These are phyloP conservation scores for Rhizopogon rudus DNA, from an alignment of 768 basidiomycete genomes.

Conservation along the genomic window DNA sequence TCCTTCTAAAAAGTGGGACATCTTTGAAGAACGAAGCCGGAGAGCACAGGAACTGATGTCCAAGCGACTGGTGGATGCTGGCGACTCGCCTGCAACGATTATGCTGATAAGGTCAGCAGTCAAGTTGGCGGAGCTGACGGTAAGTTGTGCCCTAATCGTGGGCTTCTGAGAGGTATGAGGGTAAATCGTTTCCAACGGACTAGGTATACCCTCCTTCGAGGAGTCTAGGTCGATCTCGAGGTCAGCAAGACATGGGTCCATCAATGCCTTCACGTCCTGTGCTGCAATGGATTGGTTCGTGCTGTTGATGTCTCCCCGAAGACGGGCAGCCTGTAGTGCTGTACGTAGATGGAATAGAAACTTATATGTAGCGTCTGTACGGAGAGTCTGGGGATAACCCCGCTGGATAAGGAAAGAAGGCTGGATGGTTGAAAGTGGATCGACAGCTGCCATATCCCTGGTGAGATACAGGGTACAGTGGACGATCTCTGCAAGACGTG, in stretches of 20 bases:
- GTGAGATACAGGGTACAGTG: constrained; percentile 43
- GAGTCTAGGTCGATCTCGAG: constrained; percentile 41
- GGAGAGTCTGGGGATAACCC: constrained; percentile 61
- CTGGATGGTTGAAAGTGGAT: constrained; percentile 79
- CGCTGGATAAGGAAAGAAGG: constrained; percentile 80
- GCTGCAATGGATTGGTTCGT: constrained; percentile 8
- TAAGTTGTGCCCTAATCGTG: not conserved
- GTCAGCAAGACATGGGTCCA: constrained; percentile 33
- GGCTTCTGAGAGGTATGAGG: constrained; percentile 7
- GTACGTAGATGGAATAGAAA: constrained; percentile 77
- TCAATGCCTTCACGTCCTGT: constrained; percentile 30
- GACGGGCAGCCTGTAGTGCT: constrained; percentile 37
- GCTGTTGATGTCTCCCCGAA: constrained; percentile 1
- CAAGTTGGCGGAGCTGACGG: constrained; percentile 13
- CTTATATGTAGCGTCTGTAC: constrained; percentile 67
- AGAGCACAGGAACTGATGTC: constrained; percentile 9
- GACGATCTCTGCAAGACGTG: not conserved
- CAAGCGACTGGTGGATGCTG: constrained; percentile 15
- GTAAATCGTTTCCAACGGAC: constrained; percentile 19
- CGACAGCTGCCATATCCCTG: constrained; percentile 47
- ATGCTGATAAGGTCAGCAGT: constrained; percentile 9
- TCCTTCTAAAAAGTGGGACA: constrained; percentile 1
- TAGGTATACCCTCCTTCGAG: constrained; percentile 21
- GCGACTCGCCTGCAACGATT: constrained; percentile 2
- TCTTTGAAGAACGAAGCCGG: constrained; percentile 14